Evolutionary conservation across 2,329 filamentous ascomycete species (phyloP).

Genomic region (Ascochyta fabae): DNA sequence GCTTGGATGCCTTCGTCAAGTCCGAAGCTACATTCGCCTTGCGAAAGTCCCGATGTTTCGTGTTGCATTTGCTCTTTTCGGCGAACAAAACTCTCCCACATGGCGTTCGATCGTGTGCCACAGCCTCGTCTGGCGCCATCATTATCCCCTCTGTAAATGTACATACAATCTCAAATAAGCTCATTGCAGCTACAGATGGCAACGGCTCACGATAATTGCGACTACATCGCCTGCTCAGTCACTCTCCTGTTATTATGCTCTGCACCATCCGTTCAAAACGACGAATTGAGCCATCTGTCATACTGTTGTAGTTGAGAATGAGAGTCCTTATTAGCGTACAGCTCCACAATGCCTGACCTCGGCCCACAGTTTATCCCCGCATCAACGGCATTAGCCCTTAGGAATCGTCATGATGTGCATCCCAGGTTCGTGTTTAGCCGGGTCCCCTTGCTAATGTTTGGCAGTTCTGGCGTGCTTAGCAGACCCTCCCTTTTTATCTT

Average conservation of each 20-base stretch:
- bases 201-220: not conserved
- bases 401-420: constrained; percentile 29
- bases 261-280: too few relatives aligned
- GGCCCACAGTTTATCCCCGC: constrained; percentile 34
- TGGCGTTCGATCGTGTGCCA: not conserved
- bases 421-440: not conserved
- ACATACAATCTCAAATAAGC: not conserved
- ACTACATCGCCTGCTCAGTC: too few relatives aligned
- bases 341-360: constrained; percentile 31
- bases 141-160: not conserved
- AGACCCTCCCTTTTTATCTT: not conserved
- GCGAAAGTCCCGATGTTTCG: not conserved
- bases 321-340: not conserved
- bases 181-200: not conserved
- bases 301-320: not conserved
- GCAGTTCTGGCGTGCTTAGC: not conserved
- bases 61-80: not conserved
- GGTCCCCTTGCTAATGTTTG: not conserved
- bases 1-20: not conserved
- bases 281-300: not conserved
- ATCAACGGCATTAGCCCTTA: constrained; percentile 29
- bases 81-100: not conserved
- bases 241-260: not conserved
- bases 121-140: not conserved
- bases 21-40: not conserved